A percentile compares a stretch with the other conserved stretches of the same genome.
These are phyloP conservation scores for Fusarium pseudocircinatum DNA, from an alignment of 2,329 filamentous ascomycete species.

Conservation along the genomic window DNA sequence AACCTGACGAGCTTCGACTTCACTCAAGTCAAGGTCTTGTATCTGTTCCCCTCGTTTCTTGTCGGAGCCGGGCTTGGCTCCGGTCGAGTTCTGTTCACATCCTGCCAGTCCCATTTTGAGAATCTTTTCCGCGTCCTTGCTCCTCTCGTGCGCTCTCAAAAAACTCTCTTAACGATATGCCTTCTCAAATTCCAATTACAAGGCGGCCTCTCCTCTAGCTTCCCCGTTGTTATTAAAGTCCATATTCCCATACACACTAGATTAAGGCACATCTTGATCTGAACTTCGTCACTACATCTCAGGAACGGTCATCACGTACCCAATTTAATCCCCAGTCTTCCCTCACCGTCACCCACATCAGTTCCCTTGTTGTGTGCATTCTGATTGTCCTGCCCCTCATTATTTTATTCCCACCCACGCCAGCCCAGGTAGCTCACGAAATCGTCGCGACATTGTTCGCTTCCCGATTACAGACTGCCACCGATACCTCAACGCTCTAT, in stretches of 20 bases:
- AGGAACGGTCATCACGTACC: constrained; percentile 29
- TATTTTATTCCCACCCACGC: constrained; percentile 30
- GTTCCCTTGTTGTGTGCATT: constrained; percentile 29
- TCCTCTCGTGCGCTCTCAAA: constrained; percentile 38
- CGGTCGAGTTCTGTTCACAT: constrained; percentile 44
- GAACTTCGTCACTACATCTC: constrained; percentile 14
- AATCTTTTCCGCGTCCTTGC: constrained; percentile 44
- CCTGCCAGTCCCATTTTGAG: constrained; percentile 44
- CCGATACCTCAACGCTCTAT: constrained; percentile 25
- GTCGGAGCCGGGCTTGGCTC: constrained; percentile 46
- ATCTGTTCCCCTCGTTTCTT: constrained; percentile 41
- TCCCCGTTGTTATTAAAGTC: constrained; percentile 29
- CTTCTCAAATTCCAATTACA: constrained; percentile 32
- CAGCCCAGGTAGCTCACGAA: constrained; percentile 18
- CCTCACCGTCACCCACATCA: constrained; percentile 24
- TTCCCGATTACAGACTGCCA: constrained; percentile 10
- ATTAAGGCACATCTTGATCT: constrained; percentile 24
- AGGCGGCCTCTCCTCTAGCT: constrained; percentile 34
- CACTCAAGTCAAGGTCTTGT: constrained; percentile 34
- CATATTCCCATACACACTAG: constrained; percentile 14
- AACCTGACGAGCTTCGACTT: constrained; percentile 33
- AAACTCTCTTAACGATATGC: constrained; percentile 40
- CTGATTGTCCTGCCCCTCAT: constrained; percentile 31
- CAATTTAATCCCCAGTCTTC: constrained; percentile 33
- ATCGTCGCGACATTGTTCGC: constrained; percentile 22